phyloP scores from a whole-genome alignment of 208 protist species.

The Leishmania amazonensis region DNA sequence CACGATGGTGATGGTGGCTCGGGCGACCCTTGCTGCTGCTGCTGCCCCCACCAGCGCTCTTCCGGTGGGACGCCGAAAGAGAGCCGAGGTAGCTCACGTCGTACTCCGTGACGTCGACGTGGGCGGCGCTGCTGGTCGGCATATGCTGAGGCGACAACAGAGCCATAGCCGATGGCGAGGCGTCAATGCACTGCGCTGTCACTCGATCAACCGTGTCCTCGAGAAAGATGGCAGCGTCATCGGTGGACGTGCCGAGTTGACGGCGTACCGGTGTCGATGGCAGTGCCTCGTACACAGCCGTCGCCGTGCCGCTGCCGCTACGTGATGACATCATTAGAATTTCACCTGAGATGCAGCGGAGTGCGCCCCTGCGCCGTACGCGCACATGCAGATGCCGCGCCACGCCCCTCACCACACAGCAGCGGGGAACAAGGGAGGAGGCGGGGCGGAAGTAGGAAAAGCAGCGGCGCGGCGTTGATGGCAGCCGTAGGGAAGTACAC shows the following conservation, averaged over 20 bases:
- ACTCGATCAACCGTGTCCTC: constrained; percentile 79
- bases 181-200: constrained; percentile 73
- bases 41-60: constrained; percentile 5
- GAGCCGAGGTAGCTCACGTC: constrained; percentile 54
- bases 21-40: constrained; percentile 15
- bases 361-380: background rate
- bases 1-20: constrained; percentile 9
- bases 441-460: background rate
- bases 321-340: background rate
- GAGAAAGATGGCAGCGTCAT: constrained; percentile 84
- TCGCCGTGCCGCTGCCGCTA: background rate
- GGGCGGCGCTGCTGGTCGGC: constrained; percentile 20
- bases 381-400: background rate
- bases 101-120: constrained; percentile 79
- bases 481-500: background rate
- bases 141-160: constrained; percentile 80
- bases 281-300: constrained; percentile 10
- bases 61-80: constrained; percentile 5
- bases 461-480: background rate
- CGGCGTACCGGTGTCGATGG: constrained; percentile 39
- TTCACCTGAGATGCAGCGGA: background rate
- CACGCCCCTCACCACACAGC: background rate
- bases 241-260: constrained; percentile 65
- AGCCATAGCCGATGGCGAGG: constrained; percentile 67
- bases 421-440: background rate